phyloP scores from a whole-genome alignment of 2,329 filamentous ascomycete species.

The Xylaria hypoxylon region DNA sequence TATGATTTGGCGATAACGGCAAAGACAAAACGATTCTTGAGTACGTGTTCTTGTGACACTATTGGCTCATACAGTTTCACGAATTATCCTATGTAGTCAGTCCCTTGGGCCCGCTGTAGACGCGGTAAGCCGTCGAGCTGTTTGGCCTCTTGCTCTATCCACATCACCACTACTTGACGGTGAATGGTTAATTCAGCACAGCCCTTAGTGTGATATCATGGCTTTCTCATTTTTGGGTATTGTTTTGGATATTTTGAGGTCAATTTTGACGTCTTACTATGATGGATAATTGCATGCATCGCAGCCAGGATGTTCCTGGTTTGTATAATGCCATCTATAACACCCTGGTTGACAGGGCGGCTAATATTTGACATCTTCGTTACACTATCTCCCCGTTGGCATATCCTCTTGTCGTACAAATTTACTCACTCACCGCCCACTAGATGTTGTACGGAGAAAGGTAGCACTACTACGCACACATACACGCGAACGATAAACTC shows the following conservation, averaged over 20 bases:
- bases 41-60: not conserved
- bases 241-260: not conserved
- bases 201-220: not conserved
- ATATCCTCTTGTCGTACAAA: not conserved
- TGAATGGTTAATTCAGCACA: not conserved
- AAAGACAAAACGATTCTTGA: not conserved
- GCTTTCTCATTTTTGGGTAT: not conserved
- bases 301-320: constrained; percentile 13
- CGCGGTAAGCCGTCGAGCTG: not conserved
- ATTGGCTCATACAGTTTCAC: constrained; percentile 2
- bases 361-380: not conserved
- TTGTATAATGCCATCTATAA: constrained; percentile 15
- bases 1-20: not conserved
- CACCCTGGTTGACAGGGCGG: constrained; percentile 11
- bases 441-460: constrained; percentile 17
- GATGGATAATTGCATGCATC: not conserved
- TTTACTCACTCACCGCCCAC: not conserved
- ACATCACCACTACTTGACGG: not conserved
- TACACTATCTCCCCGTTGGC: not conserved
- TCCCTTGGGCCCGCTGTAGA: not conserved
- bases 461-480: constrained; percentile 22
- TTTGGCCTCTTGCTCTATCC: not conserved
- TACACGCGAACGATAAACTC: constrained; percentile 34
- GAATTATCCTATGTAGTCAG: not conserved
- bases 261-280: constrained; percentile 5